Evolutionary conservation across 2,329 filamentous ascomycete species (phyloP).

Genomic region (Beauveria sp.): DNA sequence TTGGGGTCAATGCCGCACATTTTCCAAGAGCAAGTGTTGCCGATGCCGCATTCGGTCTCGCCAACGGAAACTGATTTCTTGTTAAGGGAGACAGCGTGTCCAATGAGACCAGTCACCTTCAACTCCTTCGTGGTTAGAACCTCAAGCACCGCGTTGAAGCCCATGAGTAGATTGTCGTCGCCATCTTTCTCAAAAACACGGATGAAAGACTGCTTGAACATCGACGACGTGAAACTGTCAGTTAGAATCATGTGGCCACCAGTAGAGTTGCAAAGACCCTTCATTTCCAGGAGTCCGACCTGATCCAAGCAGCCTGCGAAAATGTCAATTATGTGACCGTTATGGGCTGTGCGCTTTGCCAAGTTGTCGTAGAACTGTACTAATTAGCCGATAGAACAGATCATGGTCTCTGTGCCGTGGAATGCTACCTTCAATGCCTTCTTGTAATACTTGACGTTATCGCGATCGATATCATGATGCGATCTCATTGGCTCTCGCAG

Average conservation of each 20-base stretch:
- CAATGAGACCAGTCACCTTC: slow-evolving; percentile 95
- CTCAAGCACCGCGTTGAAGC: slow-evolving; percentile 93
- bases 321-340: slow-evolving; percentile 95
- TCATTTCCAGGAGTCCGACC: slow-evolving; percentile 96
- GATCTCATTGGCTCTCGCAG: slow-evolving; percentile 93
- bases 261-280: slow-evolving; percentile 89
- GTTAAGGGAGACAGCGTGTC: slow-evolving; percentile 92
- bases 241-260: slow-evolving; percentile 98
- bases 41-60: slow-evolving; percentile 96
- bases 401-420: background rate
- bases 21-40: slow-evolving; percentile 98
- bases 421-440: slow-evolving; percentile 81
- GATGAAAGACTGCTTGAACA: slow-evolving; percentile 98
- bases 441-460: slow-evolving; percentile 99
- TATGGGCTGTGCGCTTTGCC: slow-evolving; percentile 89
- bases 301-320: slow-evolving; percentile 97
- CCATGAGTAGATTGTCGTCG: slow-evolving; percentile 92
- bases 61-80: slow-evolving; percentile 97
- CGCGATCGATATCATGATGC: slow-evolving; percentile 96
- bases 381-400: slow-evolving; percentile 19
- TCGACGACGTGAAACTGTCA: slow-evolving; percentile 96
- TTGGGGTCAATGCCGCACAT: slow-evolving; percentile 97
- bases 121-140: slow-evolving; percentile 96
- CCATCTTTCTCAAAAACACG: slow-evolving; percentile 95
- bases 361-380: slow-evolving; percentile 84